Percentiles rank a stretch among this genome's conserved stretches.
Evolutionary conservation across 768 basidiomycete genomes (phyloP).

Genomic region (Dentipellis sp.): DNA sequence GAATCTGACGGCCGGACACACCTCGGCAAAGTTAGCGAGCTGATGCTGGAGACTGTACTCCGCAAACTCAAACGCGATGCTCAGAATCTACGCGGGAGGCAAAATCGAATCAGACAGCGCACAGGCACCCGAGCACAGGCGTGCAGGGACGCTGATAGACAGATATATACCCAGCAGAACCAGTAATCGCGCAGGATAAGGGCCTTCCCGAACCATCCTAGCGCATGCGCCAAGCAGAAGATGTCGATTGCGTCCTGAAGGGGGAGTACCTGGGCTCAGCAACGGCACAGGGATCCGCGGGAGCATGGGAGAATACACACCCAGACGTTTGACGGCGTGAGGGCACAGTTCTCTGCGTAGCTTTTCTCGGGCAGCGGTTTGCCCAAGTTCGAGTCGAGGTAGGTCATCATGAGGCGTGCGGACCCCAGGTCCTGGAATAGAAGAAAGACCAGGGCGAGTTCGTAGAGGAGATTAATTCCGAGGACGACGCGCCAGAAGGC

Average conservation of each 20-base stretch:
- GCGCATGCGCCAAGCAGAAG: conserved; percentile 76
- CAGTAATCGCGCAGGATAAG: conserved; percentile 86
- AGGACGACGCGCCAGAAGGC: conserved; percentile 78
- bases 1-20: conserved; percentile 27
- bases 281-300: neutral
- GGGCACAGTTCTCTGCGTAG: conserved; percentile 73
- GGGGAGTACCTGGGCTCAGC: neutral
- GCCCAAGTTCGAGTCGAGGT: conserved; percentile 65
- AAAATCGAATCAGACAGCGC: conserved; percentile 8
- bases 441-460: conserved; percentile 73
- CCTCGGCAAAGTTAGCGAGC: conserved; percentile 82
- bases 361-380: conserved; percentile 74
- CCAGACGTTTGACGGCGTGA: conserved; percentile 59
- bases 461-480: conserved; percentile 77
- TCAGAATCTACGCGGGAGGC: conserved; percentile 50
- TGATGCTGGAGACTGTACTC: conserved; percentile 87
- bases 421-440: conserved; percentile 79
- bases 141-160: neutral
- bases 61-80: conserved; percentile 81
- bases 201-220: conserved; percentile 91
- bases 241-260: conserved; percentile 71
- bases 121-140: neutral
- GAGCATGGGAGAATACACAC: conserved; percentile 27
- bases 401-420: conserved; percentile 70
- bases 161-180: conserved; percentile 75